Evolutionary conservation across 768 basidiomycete genomes (phyloP).

Genomic region (Royoungia palumana): DNA sequence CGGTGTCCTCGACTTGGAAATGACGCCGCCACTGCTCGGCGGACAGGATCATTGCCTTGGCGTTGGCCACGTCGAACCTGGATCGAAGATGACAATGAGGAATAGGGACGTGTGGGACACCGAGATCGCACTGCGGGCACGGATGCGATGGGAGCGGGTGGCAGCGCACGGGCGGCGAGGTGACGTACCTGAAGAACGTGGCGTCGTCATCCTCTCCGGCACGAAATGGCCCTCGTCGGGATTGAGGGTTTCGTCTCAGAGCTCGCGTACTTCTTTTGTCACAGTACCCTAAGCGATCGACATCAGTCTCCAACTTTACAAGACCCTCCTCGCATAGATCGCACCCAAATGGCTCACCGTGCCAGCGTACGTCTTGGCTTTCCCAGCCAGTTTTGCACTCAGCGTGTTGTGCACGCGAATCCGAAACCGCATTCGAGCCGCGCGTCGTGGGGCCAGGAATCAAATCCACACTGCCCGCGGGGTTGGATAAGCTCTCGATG

Average conservation of each 20-base stretch:
- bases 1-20: conserved; percentile 74
- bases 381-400: conserved; percentile 21
- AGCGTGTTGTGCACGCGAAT: conserved; percentile 42
- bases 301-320: conserved; percentile 10
- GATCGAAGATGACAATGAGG: too few relatives aligned
- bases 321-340: not conserved
- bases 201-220: conserved; percentile 66
- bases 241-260: too few relatives aligned
- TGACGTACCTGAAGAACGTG: conserved; percentile 56
- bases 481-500: conserved; percentile 42
- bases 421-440: conserved; percentile 41
- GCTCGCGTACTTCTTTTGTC: too few relatives aligned
- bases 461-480: conserved; percentile 40
- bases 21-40: conserved; percentile 90
- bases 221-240: conserved; percentile 59
- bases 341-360: conserved; percentile 13
- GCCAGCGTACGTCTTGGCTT: conserved; percentile 20
- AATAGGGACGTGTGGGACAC: conserved; percentile 74
- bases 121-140: not conserved
- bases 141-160: not conserved
- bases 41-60: conserved; percentile 79
- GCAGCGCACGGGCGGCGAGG: not conserved
- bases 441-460: conserved; percentile 41
- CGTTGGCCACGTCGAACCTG: conserved; percentile 80
- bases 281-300: too few relatives aligned